Evolutionary conservation across 2,329 filamentous ascomycete genomes (phyloP).

Genomic region (Fusarium euwallaceae): DNA sequence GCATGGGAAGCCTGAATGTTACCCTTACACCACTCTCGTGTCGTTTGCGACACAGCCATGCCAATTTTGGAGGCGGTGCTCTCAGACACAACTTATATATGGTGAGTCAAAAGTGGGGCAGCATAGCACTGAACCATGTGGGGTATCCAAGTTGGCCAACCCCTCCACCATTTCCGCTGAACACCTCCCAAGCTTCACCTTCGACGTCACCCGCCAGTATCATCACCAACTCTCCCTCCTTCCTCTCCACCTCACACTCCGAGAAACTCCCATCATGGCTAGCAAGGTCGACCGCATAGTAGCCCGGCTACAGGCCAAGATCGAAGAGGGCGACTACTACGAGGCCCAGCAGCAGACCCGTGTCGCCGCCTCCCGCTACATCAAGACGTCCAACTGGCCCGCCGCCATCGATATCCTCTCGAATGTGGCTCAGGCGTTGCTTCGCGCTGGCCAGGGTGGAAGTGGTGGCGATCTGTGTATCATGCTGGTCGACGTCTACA

Average conservation of each 20-base stretch:
- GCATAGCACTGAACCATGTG: not conserved
- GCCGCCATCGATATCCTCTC: conserved; percentile 90
- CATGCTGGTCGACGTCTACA: conserved; percentile 91
- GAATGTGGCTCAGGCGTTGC: conserved; percentile 84
- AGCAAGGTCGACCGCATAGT: conserved; percentile 65
- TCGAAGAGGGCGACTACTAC: conserved; percentile 92
- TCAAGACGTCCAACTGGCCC: conserved; percentile 86
- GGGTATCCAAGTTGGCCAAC: conserved; percentile 28
- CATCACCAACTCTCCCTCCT: not conserved
- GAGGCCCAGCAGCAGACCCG: conserved; percentile 99
- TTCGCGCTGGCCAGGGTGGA: conserved; percentile 93
- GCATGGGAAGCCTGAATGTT: conserved; percentile 57
- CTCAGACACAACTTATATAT: not conserved
- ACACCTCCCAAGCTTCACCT: conserved; percentile 20
- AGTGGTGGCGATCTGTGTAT: conserved; percentile 92
- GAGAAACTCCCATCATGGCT: conserved; percentile 49
- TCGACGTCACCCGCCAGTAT: conserved; percentile 30
- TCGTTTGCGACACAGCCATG: conserved; percentile 14
- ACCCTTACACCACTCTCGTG: conserved; percentile 55
- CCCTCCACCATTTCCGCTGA: conserved; percentile 32
- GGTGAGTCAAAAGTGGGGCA: not conserved
- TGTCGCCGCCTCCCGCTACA: conserved; percentile 92
- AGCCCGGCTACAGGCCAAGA: conserved; percentile 82
- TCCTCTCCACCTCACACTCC: not conserved
- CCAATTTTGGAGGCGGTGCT: not conserved